Conservation (phyloP, 140 eudicot species). For the Ambrosia hybrid region DNA sequence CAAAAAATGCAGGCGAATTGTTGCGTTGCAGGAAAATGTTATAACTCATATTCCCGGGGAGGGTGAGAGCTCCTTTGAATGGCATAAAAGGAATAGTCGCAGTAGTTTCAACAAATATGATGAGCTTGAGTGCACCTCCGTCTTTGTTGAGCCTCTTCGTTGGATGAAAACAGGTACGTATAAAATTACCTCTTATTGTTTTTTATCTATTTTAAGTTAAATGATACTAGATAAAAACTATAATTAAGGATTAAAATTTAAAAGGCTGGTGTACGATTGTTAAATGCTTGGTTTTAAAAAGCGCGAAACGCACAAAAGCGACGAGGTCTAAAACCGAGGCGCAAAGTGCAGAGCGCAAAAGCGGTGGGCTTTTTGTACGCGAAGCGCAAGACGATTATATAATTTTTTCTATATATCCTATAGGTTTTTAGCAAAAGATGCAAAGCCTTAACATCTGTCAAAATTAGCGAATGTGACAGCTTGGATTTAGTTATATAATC, state of each 20-base stretch:
- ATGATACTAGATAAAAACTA: neutral
- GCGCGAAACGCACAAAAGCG: no score
- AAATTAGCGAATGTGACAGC: conserved; percentile 74
- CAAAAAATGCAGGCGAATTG: conserved; percentile 87
- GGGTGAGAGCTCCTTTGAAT: conserved; percentile 82
- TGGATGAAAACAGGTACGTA: conserved; percentile 99
- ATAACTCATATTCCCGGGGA: conserved; percentile 86
- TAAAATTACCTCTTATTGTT: neutral
- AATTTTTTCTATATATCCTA: no score
- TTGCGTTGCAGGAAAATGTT: conserved; percentile 81
- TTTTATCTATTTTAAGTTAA: neutral
- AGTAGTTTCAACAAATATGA: conserved; percentile 47
- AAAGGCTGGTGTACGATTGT: no score
- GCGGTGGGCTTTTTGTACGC: no score
- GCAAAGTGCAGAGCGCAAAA: no score
- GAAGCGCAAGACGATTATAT: no score
- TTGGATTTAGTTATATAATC: conserved; percentile 47
- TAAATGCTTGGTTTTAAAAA: no score
- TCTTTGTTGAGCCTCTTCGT: conserved; percentile 94
- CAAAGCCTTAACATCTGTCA: conserved; percentile 48
- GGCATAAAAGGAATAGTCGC: conserved; percentile 80
- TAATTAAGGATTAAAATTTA: neutral
- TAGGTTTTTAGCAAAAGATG: no score
- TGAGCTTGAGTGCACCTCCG: conserved; percentile 81
- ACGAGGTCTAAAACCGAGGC: no score